Evolutionary conservation across 495 filamentous ascomycete genomes (phyloP).

Genomic region (Penicillium samsonianum): DNA sequence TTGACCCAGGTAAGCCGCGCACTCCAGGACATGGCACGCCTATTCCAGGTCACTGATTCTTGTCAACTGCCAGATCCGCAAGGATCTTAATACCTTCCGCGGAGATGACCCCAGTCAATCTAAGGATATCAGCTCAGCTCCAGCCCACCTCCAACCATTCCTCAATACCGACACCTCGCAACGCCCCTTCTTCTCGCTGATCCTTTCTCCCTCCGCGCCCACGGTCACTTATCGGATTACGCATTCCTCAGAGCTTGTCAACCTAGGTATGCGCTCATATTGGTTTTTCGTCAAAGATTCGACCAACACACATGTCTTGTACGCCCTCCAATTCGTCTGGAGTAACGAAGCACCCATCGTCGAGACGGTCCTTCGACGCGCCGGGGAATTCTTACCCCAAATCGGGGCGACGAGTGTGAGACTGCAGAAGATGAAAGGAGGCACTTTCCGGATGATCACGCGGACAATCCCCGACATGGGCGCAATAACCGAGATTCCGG

Average conservation of each 20-base stretch:
- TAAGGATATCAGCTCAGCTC: slow-evolving; percentile 5
- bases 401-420: slow-evolving; percentile 18
- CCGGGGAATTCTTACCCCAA: slow-evolving; percentile 20
- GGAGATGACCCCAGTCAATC: background rate
- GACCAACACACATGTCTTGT: slow-evolving; percentile 20
- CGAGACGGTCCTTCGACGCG: slow-evolving; percentile 18
- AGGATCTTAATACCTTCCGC: slow-evolving; percentile 15
- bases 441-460: slow-evolving; percentile 18
- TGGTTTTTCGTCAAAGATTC: slow-evolving; percentile 26
- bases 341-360: slow-evolving; percentile 21
- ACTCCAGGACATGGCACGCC: background rate
- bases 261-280: slow-evolving; percentile 18
- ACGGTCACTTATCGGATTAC: slow-evolving; percentile 21
- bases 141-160: slow-evolving; percentile 16
- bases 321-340: slow-evolving; percentile 23
- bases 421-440: slow-evolving; percentile 19
- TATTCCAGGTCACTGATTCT: background rate
- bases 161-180: slow-evolving; percentile 10
- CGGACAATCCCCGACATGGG: slow-evolving; percentile 20
- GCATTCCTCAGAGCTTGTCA: slow-evolving; percentile 21
- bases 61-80: slow-evolving; percentile 12
- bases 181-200: slow-evolving; percentile 14
- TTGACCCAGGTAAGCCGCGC: slow-evolving; percentile 15
- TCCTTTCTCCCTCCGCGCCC: slow-evolving; percentile 5
- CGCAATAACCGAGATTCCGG: slow-evolving; percentile 18